Evolutionary conservation across 352 stramenopile genomes (phyloP).

Genomic region (Discostella stelligera): DNA sequence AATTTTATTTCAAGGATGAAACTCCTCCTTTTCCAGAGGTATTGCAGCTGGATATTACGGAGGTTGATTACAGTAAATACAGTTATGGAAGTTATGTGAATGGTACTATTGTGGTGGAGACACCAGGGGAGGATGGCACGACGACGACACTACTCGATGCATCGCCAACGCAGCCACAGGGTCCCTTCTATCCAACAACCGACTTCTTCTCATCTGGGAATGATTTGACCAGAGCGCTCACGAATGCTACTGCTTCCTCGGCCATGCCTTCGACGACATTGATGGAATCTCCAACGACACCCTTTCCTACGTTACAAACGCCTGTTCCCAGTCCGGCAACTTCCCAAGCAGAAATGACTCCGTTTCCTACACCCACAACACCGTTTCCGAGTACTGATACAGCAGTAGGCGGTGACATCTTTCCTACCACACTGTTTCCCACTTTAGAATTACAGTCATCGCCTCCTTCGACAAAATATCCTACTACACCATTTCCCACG

Average conservation of each 20-base stretch:
- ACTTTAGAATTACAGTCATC: no score
- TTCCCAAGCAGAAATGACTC: neutral
- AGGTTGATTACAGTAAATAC: conserved; percentile 18
- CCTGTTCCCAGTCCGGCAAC: neutral
- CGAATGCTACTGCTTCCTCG: no score
- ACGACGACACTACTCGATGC: neutral
- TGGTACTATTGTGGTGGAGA: conserved; percentile 30
- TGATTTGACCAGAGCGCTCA: conserved; percentile 16
- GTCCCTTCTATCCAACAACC: conserved; percentile 28
- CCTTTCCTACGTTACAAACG: neutral
- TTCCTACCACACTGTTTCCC: no score
- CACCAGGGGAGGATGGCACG: neutral
- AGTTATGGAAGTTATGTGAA: conserved; percentile 35
- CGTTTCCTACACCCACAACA: neutral
- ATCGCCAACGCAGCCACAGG: conserved; percentile 15
- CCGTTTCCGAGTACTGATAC: neutral
- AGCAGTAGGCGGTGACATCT: no score
- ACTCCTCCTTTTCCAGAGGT: conserved; percentile 18
- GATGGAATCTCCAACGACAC: no score
- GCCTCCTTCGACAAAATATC: neutral
- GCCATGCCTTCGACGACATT: no score
- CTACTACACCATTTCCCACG: neutral
- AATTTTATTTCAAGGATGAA: conserved; percentile 37
- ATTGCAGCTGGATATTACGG: conserved; percentile 20
- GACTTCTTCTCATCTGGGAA: conserved; percentile 33